Evolutionary conservation across 2,329 filamentous ascomycete species (phyloP).

Genomic region (Trichoderma arundinaceum): DNA sequence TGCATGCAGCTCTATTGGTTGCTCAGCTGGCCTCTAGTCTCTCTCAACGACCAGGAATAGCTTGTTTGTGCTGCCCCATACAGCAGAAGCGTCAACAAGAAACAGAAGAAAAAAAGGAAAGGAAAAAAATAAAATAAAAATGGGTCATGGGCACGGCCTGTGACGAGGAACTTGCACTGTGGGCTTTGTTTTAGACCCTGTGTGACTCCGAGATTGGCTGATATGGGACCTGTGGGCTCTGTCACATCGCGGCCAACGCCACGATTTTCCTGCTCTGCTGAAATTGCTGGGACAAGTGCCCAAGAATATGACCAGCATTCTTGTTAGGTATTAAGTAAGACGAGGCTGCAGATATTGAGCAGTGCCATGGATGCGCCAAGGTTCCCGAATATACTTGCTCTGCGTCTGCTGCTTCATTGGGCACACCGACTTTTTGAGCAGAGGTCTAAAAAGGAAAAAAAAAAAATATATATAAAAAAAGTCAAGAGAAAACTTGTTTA

Average conservation of each 20-base stretch:
- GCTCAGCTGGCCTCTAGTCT: no score
- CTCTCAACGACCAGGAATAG: no score
- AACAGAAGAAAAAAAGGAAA: neutral
- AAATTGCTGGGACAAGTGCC: slow-evolving; percentile 2
- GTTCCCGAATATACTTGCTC: neutral
- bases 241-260: slow-evolving; percentile 22
- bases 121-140: neutral
- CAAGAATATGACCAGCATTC: no score
- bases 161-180: slow-evolving; percentile 7
- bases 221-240: slow-evolving; percentile 3
- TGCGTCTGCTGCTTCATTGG: slow-evolving; percentile 2
- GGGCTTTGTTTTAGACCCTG: slow-evolving; percentile 21
- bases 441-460: neutral
- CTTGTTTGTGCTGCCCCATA: no score
- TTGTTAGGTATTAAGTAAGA: neutral
- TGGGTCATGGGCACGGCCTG: slow-evolving; percentile 5
- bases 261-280: slow-evolving; percentile 10
- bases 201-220: slow-evolving; percentile 32
- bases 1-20: no score
- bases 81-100: no score
- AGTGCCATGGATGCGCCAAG: slow-evolving; percentile 4
- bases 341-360: neutral
- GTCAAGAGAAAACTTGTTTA: slow-evolving; percentile 2
- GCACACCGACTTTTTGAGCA: slow-evolving; percentile 29
- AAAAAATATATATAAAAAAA: neutral